Evolutionary conservation across 257 asterid genomes (phyloP).

Genomic region (Solanum etuberosum): DNA sequence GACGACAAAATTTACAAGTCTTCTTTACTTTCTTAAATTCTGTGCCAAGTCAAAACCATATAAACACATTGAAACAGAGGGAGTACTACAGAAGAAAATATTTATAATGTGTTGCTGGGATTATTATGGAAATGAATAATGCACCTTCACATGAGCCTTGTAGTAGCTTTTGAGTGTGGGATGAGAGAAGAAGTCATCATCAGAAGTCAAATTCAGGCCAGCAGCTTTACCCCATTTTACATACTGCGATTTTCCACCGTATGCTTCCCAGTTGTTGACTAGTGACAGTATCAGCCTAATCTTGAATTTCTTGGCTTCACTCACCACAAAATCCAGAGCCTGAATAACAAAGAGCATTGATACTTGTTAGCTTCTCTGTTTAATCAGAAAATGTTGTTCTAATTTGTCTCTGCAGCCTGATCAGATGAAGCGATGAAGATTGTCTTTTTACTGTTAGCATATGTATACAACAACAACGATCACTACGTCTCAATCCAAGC

Average conservation of each 20-base stretch:
- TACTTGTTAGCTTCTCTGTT: background rate
- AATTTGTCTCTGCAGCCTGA: background rate
- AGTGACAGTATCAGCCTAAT: conserved; percentile 72
- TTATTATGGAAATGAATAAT: background rate
- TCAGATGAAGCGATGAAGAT: background rate
- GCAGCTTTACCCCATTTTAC: conserved; percentile 92
- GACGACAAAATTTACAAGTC: background rate
- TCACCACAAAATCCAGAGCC: conserved; percentile 83
- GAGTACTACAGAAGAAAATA: background rate
- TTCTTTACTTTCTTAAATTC: background rate
- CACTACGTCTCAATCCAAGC: background rate
- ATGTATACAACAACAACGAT: background rate
- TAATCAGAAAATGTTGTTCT: background rate
- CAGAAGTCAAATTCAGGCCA: conserved; percentile 71
- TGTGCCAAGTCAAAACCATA: background rate
- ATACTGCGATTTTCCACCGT: conserved; percentile 92
- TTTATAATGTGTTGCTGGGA: background rate
- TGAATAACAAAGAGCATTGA: conserved; percentile 6
- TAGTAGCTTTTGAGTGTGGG: conserved; percentile 59
- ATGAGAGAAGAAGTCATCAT: conserved; percentile 87
- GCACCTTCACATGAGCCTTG: conserved; percentile 75
- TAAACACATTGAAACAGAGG: background rate
- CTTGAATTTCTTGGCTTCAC: conserved; percentile 76
- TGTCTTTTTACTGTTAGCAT: background rate
- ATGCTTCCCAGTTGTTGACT: conserved; percentile 90